Evolutionary conservation across 176 grass and related monocot species (phyloP).

Genomic region (Elaeis guineensis): DNA sequence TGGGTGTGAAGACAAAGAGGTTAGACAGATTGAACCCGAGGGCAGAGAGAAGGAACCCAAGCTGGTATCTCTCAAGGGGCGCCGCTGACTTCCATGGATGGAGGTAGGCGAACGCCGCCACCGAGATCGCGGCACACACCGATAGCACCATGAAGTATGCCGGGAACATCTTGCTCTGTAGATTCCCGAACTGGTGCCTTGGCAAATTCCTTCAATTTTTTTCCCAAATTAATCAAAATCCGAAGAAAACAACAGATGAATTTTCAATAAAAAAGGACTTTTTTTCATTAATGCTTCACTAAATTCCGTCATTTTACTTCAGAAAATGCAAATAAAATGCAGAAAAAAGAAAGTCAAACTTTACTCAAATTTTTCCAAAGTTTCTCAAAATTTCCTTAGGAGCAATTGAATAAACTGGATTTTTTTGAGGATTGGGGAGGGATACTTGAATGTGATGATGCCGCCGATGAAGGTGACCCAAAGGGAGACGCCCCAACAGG

Average conservation of each 20-base stretch:
- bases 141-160: constrained; percentile 77
- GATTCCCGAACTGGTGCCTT: constrained; percentile 90
- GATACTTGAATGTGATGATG: constrained; percentile 97
- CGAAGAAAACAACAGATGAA: background rate
- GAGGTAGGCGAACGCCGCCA: constrained; percentile 77
- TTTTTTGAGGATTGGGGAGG: background rate
- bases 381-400: too few species aligned
- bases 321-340: too few species aligned
- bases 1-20: constrained; percentile 88
- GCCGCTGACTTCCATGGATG: constrained; percentile 83
- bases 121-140: constrained; percentile 57
- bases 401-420: background rate
- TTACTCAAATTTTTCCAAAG: too few species aligned
- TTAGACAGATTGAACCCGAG: constrained; percentile 86
- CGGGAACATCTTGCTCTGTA: constrained; percentile 97
- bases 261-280: too few species aligned
- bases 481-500: constrained; percentile 73
- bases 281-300: too few species aligned
- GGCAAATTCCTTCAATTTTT: constrained; percentile 56
- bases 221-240: too few species aligned
- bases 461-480: constrained; percentile 99
- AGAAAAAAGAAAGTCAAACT: too few species aligned
- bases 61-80: constrained; percentile 66
- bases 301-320: too few species aligned
- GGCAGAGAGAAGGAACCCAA: constrained; percentile 69